These are phyloP conservation scores for Carallia brachiata DNA, from an alignment of 345 rosid genomes.

Conservation along the genomic window DNA sequence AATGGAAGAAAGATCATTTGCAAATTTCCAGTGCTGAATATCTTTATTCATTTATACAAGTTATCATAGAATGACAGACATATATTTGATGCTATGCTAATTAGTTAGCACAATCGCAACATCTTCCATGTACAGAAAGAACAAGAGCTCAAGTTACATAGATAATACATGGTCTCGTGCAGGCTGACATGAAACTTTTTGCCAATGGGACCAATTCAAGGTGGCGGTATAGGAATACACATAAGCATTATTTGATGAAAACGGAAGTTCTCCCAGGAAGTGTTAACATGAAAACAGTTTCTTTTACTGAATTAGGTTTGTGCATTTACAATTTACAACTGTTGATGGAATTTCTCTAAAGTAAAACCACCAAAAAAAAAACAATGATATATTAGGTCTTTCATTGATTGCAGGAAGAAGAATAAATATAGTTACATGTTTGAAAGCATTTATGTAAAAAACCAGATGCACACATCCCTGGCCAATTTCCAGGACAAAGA, in stretches of 20 bases:
- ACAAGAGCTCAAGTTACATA: neutral
- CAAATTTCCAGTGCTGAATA: too few relatives aligned
- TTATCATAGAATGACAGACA: neutral
- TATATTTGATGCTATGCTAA: neutral
- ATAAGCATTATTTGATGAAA: too few relatives aligned
- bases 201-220: too few relatives aligned
- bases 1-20: neutral
- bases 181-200: too few relatives aligned
- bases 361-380: neutral
- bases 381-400: neutral
- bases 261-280: too few relatives aligned
- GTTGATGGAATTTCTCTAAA: neutral
- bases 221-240: too few relatives aligned
- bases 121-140: neutral
- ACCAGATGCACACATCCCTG: neutral
- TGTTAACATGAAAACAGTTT: too few relatives aligned
- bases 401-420: neutral
- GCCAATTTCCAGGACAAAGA: neutral
- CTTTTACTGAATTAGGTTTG: neutral
- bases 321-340: neutral
- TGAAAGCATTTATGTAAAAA: neutral
- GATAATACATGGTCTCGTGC: too few relatives aligned
- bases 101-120: neutral
- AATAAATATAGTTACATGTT: too few relatives aligned
- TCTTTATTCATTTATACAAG: neutral